Evolutionary conservation across 1,139 yeast genomes (phyloP), one percentile per base, ranked within the genome.

Genomic region (Zygoascus sp.): DNA sequence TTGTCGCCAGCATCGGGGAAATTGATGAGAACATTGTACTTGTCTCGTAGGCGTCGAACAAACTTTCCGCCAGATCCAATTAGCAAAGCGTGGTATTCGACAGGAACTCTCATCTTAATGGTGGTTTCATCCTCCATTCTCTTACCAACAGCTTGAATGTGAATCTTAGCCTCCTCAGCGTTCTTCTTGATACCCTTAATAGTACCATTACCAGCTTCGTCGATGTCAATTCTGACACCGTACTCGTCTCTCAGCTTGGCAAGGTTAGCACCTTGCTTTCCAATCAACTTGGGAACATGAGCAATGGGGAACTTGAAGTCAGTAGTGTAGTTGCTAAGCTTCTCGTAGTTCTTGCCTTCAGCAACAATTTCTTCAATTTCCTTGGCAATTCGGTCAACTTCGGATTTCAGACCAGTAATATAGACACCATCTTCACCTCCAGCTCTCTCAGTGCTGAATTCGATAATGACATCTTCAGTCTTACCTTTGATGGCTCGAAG

Each of bases 31-130:
- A 92, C 97, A 54, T 77, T 79, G 71, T 94, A 92, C 66, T 89
- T 88, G 51, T 87, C 94, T 67, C 86, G 95, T 62, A 92, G 76
- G 64, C 96, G 83, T 63, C 81, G 82, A 55, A 88, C 88, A 64
- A 85, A 84, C 51, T 78, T 71, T 61, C 96, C 96, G 57, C 79
- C 80, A 27, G 87, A 77, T 45, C 98, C 99, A 67, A 88, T 86
- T 65, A 94, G 70, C 55, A 83, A 76, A 55, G 92, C 77, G 65
- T 90, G 96, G 69, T 74, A 86, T 62, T 83, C 84, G 54, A 72
- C 75, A 54, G 95, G 96, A 50, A 90, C 79, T 49, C 75, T 74
- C 52, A 92, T 61, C 53, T 80, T 79, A 44, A 75, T 74, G 38
- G 83, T 73, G 44, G 70, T 72, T 64, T 90, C 95, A 64, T 94